These are phyloP conservation scores for Phascolomyces articulosus DNA, from an alignment of 371 early-diverging fungal genomes.

Conservation along the genomic window DNA sequence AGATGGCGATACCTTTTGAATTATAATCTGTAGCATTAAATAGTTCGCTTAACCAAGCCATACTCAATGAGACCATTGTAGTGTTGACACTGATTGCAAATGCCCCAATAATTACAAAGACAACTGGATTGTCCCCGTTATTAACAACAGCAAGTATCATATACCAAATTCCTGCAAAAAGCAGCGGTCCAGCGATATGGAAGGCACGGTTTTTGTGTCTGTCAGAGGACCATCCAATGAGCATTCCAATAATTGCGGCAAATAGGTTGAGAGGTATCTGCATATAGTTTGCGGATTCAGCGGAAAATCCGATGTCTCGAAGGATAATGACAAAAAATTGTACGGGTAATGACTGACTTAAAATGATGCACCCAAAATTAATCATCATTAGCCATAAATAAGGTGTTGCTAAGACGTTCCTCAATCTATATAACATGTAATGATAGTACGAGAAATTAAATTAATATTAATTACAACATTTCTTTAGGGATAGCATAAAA, in stretches of 20 bases:
- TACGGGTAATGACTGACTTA: slow-evolving; percentile 38
- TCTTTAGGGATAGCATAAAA: too few species aligned
- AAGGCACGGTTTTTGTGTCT: slow-evolving; percentile 7
- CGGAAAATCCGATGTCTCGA: slow-evolving; percentile 26
- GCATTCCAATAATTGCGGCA: slow-evolving; percentile 24
- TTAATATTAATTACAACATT: too few species aligned
- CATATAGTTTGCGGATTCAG: slow-evolving; percentile 46
- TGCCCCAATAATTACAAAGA: too few species aligned
- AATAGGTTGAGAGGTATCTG: slow-evolving; percentile 35
- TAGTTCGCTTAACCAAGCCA: neutral
- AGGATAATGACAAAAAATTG: slow-evolving; percentile 44
- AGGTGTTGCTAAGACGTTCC: too few species aligned
- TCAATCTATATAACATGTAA: too few species aligned
- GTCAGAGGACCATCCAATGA: slow-evolving; percentile 20
- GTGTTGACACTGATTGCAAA: too few species aligned
- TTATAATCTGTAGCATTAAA: neutral
- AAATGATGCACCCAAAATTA: slow-evolving; percentile 37
- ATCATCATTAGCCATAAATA: too few species aligned
- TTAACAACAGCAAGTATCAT: too few species aligned
- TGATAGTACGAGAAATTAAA: too few species aligned
- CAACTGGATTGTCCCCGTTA: too few species aligned
- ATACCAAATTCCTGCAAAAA: slow-evolving; percentile 8
- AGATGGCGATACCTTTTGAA: neutral
- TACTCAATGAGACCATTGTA: too few species aligned
- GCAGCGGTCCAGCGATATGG: slow-evolving; percentile 9